Evolutionary conservation across 495 filamentous ascomycete species (phyloP).

Genomic region (Sphaerosporella brunnea): DNA sequence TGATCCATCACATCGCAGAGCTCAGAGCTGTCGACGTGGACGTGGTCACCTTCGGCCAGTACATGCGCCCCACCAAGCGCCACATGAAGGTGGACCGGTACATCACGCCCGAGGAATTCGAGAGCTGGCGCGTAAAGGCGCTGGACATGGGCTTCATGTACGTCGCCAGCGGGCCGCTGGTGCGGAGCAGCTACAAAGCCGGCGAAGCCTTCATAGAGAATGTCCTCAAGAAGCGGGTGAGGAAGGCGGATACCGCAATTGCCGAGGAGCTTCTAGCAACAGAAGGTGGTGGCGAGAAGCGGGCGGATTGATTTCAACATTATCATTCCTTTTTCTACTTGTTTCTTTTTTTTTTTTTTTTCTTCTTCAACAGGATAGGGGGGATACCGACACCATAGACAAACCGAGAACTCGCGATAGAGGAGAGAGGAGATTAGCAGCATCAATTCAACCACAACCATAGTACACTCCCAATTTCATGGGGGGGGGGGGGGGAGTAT

Average conservation of each 20-base stretch:
- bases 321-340: too few relatives aligned
- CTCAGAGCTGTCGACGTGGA: constrained; percentile 66
- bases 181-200: constrained; percentile 89
- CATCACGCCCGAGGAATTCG: constrained; percentile 74
- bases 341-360: too few relatives aligned
- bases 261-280: not conserved
- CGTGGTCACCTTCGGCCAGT: constrained; percentile 95
- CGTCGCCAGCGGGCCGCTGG: constrained; percentile 80
- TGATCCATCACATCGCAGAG: too few relatives aligned
- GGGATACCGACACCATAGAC: too few relatives aligned
- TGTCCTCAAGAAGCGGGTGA: constrained; percentile 63
- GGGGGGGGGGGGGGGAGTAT: too few relatives aligned
- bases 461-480: too few relatives aligned
- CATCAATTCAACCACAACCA: too few relatives aligned
- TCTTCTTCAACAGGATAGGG: too few relatives aligned
- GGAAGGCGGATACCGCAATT: not conserved
- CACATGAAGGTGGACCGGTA: constrained; percentile 95
- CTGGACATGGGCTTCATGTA: constrained; percentile 94
- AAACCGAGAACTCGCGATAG: too few relatives aligned
- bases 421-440: too few relatives aligned
- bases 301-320: not conserved
- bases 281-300: not conserved
- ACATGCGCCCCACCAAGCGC: constrained; percentile 95
- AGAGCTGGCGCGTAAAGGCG: constrained; percentile 74
- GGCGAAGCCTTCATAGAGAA: constrained; percentile 98